A percentile compares a stretch with the other conserved stretches of the same genome.
Conservation (phyloP, 1,139 yeast species). For the Magnusiomyces sp. region DNA sequence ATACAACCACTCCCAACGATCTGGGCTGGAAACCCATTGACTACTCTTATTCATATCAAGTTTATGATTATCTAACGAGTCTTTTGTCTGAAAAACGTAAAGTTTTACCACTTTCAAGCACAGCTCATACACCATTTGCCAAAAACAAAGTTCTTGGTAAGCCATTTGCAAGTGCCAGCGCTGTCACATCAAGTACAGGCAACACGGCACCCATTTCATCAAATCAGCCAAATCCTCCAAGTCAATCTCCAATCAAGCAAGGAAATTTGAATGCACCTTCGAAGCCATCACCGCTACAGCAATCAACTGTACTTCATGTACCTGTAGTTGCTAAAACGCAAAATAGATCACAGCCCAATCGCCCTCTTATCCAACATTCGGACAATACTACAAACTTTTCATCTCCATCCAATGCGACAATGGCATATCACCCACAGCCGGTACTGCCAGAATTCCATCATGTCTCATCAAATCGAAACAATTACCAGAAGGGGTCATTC, state of each 20-base stretch:
- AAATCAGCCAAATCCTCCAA: neutral
- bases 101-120: neutral
- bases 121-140: slow-evolving; percentile 4
- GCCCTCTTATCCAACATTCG: too few species aligned
- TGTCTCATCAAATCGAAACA: too few species aligned
- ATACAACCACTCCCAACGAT: slow-evolving; percentile 43
- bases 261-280: slow-evolving; percentile 1
- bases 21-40: slow-evolving; percentile 62
- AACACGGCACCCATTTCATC: neutral
- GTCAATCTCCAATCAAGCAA: slow-evolving; percentile 3
- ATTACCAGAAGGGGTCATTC: too few species aligned
- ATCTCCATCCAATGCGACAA: neutral
- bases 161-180: slow-evolving; percentile 15
- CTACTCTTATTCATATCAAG: slow-evolving; percentile 31
- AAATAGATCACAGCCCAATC: neutral
- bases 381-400: neutral
- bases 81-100: slow-evolving; percentile 23
- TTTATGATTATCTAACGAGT: slow-evolving; percentile 30
- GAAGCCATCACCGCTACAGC: slow-evolving; percentile 9
- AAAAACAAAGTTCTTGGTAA: slow-evolving; percentile 14
- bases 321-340: slow-evolving; percentile 14
- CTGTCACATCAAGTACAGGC: slow-evolving; percentile 1
- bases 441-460: too few species aligned
- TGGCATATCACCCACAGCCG: too few species aligned
- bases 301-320: slow-evolving; percentile 9